phyloP scores from a whole-genome alignment of 768 basidiomycete species.

The Collybiopsis confluens region DNA sequence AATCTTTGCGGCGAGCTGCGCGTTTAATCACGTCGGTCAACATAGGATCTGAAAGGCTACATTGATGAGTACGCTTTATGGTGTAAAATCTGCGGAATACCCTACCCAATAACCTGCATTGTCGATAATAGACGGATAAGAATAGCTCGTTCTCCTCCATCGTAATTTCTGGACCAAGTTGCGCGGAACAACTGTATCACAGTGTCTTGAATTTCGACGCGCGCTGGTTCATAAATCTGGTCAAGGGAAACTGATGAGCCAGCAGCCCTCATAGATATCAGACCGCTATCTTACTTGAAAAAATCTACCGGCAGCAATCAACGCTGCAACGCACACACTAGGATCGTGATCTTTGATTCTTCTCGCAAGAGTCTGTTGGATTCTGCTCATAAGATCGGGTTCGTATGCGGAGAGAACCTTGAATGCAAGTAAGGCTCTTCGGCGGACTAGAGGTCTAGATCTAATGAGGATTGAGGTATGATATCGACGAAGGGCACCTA shows the following conservation, averaged over 20 bases:
- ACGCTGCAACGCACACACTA: slow-evolving; percentile 42
- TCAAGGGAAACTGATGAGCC: not conserved
- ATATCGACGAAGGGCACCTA: slow-evolving; percentile 24
- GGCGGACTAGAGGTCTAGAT: slow-evolving; percentile 52
- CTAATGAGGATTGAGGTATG: not conserved
- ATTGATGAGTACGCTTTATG: not conserved
- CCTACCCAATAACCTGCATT: slow-evolving; percentile 27
- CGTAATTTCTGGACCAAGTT: slow-evolving; percentile 11
- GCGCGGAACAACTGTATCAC: slow-evolving; percentile 15
- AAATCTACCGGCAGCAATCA: slow-evolving; percentile 22
- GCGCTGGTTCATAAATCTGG: slow-evolving; percentile 10
- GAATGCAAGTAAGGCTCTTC: slow-evolving; percentile 59
- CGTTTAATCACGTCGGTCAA: slow-evolving; percentile 22
- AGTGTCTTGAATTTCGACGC: slow-evolving; percentile 7
- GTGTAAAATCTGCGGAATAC: not conserved
- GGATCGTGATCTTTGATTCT: slow-evolving; percentile 41
- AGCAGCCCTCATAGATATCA: not conserved
- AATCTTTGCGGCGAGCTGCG: slow-evolving; percentile 17
- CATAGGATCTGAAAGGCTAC: slow-evolving; percentile 8
- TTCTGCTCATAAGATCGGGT: slow-evolving; percentile 38
- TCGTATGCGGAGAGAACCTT: slow-evolving; percentile 46
- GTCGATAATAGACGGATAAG: slow-evolving; percentile 20
- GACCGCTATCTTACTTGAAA: not conserved
- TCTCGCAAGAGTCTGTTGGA: slow-evolving; percentile 32
- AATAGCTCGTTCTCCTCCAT: slow-evolving; percentile 13